These are phyloP conservation scores for Diaporthe nobilis DNA, from an alignment of 2,329 filamentous ascomycete genomes.

Conservation along the genomic window DNA sequence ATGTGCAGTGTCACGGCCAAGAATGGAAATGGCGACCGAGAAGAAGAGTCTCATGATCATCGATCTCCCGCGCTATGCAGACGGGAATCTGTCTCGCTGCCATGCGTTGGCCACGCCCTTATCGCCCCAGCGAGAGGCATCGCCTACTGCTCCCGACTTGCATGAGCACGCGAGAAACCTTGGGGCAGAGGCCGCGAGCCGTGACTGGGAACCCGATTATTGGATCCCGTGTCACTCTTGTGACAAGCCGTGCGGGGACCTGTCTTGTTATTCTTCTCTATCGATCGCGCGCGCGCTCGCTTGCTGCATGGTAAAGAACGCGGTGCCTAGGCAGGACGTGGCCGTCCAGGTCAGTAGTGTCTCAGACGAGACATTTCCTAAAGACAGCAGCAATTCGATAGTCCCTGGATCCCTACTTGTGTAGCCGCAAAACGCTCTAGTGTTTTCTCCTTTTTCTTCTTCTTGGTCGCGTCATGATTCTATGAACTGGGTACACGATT, in stretches of 20 bases:
- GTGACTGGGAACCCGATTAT: conserved; percentile 16
- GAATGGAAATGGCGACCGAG: not conserved
- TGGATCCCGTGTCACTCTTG: conserved; percentile 30
- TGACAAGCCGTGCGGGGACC: not conserved
- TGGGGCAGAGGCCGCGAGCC: conserved; percentile 13
- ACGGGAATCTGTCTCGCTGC: conserved; percentile 7
- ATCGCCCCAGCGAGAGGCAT: conserved; percentile 5
- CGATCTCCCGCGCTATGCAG: not conserved
- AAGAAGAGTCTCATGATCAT: conserved; percentile 18
- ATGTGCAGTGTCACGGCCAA: not conserved
- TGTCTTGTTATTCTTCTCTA: conserved; percentile 3
- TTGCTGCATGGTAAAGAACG: not conserved
- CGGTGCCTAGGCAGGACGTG: not conserved
- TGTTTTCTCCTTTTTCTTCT: not conserved
- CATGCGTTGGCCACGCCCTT: conserved; percentile 27
- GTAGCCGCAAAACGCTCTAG: conserved; percentile 23
- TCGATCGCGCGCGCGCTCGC: not conserved
- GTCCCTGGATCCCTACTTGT: conserved; percentile 20
- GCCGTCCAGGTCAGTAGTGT: conserved; percentile 2
- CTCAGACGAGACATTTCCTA: not conserved
- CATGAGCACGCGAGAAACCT: conserved; percentile 5
- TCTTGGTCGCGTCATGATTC: conserved; percentile 3
- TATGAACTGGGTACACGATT: not conserved
- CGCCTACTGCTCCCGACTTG: conserved; percentile 17
- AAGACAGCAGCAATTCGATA: conserved; percentile 1